A percentile compares a stretch with the other conserved stretches of the same genome.
Evolutionary conservation across 345 rosid species (phyloP).

Genomic region (Gossypium thurberi): DNA sequence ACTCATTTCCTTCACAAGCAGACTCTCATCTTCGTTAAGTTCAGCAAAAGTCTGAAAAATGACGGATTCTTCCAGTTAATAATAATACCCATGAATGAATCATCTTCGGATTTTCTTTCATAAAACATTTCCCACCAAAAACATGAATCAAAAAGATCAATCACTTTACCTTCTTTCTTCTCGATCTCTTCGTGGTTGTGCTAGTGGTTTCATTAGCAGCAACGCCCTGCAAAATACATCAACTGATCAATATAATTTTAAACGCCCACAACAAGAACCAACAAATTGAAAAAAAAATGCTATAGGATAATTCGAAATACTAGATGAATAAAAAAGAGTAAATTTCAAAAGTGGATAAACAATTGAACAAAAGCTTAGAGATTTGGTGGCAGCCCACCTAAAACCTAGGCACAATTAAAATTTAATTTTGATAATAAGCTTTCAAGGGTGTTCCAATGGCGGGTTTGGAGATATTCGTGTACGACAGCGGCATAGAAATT

Average conservation of each 20-base stretch:
- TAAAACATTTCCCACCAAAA: background rate
- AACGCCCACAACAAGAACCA: background rate
- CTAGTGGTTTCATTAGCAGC: constrained; percentile 36
- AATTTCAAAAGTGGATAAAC: background rate
- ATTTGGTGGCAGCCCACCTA: background rate
- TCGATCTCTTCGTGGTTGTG: constrained; percentile 35
- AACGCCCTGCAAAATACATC: constrained; percentile 31
- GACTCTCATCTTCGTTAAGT: constrained; percentile 57
- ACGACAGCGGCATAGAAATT: background rate
- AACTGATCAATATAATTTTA: background rate
- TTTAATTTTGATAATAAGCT: background rate
- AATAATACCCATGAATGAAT: background rate
- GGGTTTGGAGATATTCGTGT: background rate
- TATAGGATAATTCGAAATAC: background rate
- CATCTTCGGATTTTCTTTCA: background rate
- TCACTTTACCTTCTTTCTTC: constrained; percentile 53
- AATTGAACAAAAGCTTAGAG: background rate
- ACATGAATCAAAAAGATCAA: background rate
- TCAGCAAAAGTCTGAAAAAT: constrained; percentile 61
- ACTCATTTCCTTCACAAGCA: constrained; percentile 51
- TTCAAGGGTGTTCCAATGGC: background rate
- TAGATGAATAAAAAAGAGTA: background rate
- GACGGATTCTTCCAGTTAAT: background rate
- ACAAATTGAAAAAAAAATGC: background rate
- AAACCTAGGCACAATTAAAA: background rate